Evolutionary conservation across 306 rosid genomes (phyloP), one percentile per base, ranked within the genome.

Genomic region (Alnus glutinosa): DNA sequence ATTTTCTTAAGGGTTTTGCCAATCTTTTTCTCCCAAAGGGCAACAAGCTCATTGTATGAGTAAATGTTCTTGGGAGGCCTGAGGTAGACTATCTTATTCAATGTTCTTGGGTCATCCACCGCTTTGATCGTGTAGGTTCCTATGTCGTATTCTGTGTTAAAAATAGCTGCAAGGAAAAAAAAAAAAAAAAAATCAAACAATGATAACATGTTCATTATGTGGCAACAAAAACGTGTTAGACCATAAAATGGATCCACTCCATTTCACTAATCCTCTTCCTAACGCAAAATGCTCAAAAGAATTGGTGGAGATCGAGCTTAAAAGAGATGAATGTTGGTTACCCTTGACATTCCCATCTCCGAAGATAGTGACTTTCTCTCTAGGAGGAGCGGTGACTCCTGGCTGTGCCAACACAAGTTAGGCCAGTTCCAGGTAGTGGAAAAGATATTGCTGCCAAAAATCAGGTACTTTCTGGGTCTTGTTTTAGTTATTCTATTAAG

Each of bases 11-110:
- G 80, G 75, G 89, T 82, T 83, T 92, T 91, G 55, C 91, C 97
- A 34, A 94, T 94, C 80, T 92, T 94, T 28, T 85, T 92, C 92
- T 92, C 98, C 98, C 97, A 94, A 68, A 92, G 73, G 49, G 97
- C 89, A 1, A 92, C 95, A 28, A 94, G 91, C 16, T 92, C 90
- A 57, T 92, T 91, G 81, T 92, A 84, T 19, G 97, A 89, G 88
- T 84, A 81, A 4, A 73, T 89, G 90, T 92, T 92, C 70, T 80
- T 80, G 0, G 97, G 85, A 57, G 98, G 93, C 77, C 50, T 92
- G 75, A 94, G 44, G 88, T 91, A 94, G 70, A 94, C 88, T 55
- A 88, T 39, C 88, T 92, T 94, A 90, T 94, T 94, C 87, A 91
- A 44, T 55, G 98, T 88, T 73, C 90, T 88, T n/a, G 93, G 93